Conservation (phyloP, 2,329 filamentous ascomycete species). For the Diaporthe citrichinensis region DNA sequence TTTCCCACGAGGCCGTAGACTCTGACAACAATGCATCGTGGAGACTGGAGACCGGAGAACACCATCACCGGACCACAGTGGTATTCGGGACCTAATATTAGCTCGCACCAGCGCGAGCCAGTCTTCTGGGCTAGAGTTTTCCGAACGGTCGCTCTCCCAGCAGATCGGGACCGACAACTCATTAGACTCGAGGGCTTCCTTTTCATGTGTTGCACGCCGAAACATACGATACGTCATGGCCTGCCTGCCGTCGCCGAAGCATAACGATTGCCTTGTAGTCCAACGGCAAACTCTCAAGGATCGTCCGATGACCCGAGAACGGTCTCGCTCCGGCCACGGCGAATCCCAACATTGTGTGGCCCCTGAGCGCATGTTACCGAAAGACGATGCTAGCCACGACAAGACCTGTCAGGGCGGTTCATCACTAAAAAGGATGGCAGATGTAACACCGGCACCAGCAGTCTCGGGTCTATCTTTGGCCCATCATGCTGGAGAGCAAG, state of each 20-base stretch:
- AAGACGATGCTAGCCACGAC: neutral
- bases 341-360: neutral
- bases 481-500: conserved; percentile 8
- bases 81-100: conserved; percentile 27
- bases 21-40: conserved; percentile 2
- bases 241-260: conserved; percentile 21
- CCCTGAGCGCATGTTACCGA: conserved; percentile 1
- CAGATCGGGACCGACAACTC: conserved; percentile 5
- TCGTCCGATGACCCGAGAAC: conserved; percentile 3
- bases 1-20: conserved; percentile 15
- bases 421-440: conserved; percentile 4
- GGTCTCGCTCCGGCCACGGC: conserved; percentile 11
- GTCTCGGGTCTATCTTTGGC: conserved; percentile 25
- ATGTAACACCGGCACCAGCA: conserved; percentile 3
- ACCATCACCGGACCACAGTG: conserved; percentile 17
- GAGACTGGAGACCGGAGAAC: conserved; percentile 17
- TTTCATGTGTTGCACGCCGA: conserved; percentile 19
- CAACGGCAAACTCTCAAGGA: conserved; percentile 16
- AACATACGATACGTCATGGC: conserved; percentile 20
- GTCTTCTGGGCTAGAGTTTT: neutral
- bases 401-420: conserved; percentile 19
- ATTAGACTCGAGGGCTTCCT: conserved; percentile 17
- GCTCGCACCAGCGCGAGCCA: conserved; percentile 3
- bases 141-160: conserved; percentile 23
- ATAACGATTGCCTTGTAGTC: neutral